A percentile compares a stretch with the other conserved stretches of the same genome.
Evolutionary conservation across 768 basidiomycete species (phyloP).

Genomic region (Russula sp.): DNA sequence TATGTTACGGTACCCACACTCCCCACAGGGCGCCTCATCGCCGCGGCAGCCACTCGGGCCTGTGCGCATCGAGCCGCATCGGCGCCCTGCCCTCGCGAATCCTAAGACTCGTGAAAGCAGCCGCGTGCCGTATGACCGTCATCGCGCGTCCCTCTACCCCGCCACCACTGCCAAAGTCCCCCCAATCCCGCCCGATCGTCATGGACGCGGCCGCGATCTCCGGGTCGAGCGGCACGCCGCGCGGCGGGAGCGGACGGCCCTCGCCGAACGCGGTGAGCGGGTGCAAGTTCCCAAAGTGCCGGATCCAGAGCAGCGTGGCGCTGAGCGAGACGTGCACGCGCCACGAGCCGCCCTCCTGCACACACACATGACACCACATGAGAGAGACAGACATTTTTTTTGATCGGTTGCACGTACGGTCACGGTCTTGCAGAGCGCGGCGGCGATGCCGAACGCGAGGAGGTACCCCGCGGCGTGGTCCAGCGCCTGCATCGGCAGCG

Average conservation of each 20-base stretch:
- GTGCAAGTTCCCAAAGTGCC: slow-evolving; percentile 43
- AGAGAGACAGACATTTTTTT: background rate
- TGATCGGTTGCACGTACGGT: slow-evolving; percentile 32
- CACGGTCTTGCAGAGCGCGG: slow-evolving; percentile 48
- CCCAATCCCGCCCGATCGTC: slow-evolving; percentile 13
- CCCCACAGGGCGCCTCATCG: background rate
- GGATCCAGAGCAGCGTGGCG: slow-evolving; percentile 50
- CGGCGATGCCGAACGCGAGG: slow-evolving; percentile 52
- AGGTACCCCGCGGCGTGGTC: slow-evolving; percentile 58
- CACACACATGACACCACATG: background rate
- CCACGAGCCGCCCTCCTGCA: slow-evolving; percentile 55
- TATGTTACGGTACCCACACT: too few species aligned
- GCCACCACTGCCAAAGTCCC: slow-evolving; percentile 6
- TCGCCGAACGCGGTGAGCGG: slow-evolving; percentile 39
- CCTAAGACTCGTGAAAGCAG: slow-evolving; percentile 16
- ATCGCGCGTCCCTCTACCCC: slow-evolving; percentile 1
- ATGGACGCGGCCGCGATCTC: slow-evolving; percentile 36
- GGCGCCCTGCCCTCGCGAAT: slow-evolving; percentile 21
- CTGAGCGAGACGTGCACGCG: slow-evolving; percentile 56
- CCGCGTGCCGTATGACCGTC: slow-evolving; percentile 22
- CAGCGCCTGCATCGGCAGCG: slow-evolving; percentile 52
- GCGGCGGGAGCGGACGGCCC: slow-evolving; percentile 37
- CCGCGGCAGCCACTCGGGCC: slow-evolving; percentile 30
- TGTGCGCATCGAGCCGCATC: slow-evolving; percentile 21
- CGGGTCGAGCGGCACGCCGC: slow-evolving; percentile 29